These are phyloP conservation scores for Podila clonocystis DNA, from an alignment of 192 early-diverging fungal species.

Conservation along the genomic window DNA sequence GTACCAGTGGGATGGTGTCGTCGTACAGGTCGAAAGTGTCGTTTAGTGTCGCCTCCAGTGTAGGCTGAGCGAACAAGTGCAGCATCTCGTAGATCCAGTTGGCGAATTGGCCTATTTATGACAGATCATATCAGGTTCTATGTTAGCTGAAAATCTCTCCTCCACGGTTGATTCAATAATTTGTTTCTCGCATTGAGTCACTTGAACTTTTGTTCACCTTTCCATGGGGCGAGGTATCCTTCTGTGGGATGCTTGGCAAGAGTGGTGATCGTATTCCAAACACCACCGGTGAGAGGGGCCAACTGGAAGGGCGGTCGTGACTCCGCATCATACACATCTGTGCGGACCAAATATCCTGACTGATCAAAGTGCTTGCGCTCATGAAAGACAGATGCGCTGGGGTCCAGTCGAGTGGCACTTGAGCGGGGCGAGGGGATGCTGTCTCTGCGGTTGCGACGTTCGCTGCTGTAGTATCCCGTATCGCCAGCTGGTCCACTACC, in stretches of 20 bases:
- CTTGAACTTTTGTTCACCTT: constrained; percentile 38
- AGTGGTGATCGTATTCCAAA: constrained; percentile 63
- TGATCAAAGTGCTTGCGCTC: constrained; percentile 58
- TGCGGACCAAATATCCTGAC: constrained; percentile 70
- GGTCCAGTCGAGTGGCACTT: constrained; percentile 45
- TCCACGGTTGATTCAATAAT: too few relatives aligned
- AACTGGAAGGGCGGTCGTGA: constrained; percentile 70
- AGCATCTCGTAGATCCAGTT: constrained; percentile 81
- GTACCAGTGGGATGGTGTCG: constrained; percentile 76
- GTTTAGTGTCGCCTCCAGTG: constrained; percentile 87
- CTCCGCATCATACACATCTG: constrained; percentile 59
- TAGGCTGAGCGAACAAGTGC: constrained; percentile 82
- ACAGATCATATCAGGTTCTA: too few relatives aligned
- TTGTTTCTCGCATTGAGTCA: not conserved
- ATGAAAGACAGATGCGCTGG: constrained; percentile 56
- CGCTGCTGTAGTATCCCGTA: constrained; percentile 30
- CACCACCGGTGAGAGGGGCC: constrained; percentile 65
- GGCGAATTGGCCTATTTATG: constrained; percentile 73
- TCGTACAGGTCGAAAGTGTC: constrained; percentile 94
- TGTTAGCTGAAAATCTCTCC: too few relatives aligned
- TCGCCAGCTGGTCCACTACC: constrained; percentile 8
- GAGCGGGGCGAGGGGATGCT: constrained; percentile 34
- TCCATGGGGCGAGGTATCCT: constrained; percentile 65
- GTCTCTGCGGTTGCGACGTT: constrained; percentile 30
- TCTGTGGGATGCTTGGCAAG: constrained; percentile 72